Base-by-base conservation (phyloP, 192 early-diverging fungal genomes). In the Globomyces pollinis-pini region DNA sequence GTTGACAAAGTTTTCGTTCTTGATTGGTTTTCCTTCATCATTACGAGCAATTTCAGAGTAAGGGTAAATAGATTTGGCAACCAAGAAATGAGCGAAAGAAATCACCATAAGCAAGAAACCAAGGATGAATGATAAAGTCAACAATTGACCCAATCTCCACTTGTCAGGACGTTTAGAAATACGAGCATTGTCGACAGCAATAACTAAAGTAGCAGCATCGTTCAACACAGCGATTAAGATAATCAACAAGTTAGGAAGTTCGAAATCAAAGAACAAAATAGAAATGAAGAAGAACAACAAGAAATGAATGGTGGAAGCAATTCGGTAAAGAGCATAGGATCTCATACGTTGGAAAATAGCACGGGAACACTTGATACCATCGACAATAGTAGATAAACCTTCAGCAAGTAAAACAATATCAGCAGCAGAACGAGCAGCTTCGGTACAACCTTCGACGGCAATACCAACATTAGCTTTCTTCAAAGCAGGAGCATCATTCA, bases 381-480 rank as follows among this genome's bases (percentile, higher is more conserved):
- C 91, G 51, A 89, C 86, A 71, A 97, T 95, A 1, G 93, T 95
- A 15, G 90, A 89, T 50, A 95, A 78, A 59, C 91, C 93, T 5
- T 88, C 83, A 41, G 88, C 88, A 15, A 96, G 82, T 49, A 97
- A 77, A 16, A 97, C 93, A 68, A 97, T 97, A 71, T 97, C 94
- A 34, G 93, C 89, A 28, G 94, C 93, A 53, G 90, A 93, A 35
- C 93, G 85, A 55, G 94, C 94, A 56, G 93, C 94, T 74, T 97
- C 94, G 1, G 94, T 95, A 75, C 91, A 93, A 57, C 90, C 91
- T 57, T 93, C 88, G 38, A 94, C 91, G 38, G 93, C 94, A 75
- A 97, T 97, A 59, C 94, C 94, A 53, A 97, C 91, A 66, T 95
- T 88, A 56, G 91, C 92, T 80, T 95, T 95, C 76, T 96, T 96